These are phyloP conservation scores for Carex littledalei DNA, from an alignment of 176 grass and related monocot species.

Conservation along the genomic window DNA sequence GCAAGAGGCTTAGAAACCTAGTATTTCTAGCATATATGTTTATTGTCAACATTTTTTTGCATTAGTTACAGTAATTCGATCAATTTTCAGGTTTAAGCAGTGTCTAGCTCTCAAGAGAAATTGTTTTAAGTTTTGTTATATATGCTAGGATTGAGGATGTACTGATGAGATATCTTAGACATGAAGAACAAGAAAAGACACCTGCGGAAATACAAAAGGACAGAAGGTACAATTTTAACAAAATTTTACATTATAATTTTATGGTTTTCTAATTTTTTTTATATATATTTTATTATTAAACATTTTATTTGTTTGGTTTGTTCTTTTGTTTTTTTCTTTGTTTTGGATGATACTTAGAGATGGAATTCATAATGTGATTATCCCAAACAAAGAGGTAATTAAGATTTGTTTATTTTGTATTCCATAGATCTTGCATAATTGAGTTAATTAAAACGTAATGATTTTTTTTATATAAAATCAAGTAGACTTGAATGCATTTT, in stretches of 20 bases:
- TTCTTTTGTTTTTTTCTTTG: background rate
- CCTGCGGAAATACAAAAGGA: constrained; percentile 18
- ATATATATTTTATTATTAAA: background rate
- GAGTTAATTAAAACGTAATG: background rate
- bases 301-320: background rate
- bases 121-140: background rate
- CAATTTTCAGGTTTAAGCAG: background rate
- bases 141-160: constrained; percentile 63
- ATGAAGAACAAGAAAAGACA: constrained; percentile 36
- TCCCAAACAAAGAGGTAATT: background rate
- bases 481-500: background rate
- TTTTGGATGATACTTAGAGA: background rate
- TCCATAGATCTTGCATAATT: background rate
- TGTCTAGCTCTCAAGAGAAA: background rate
- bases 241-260: background rate
- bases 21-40: background rate
- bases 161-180: constrained; percentile 36
- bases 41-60: background rate
- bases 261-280: background rate
- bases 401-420: background rate
- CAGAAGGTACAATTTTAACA: background rate
- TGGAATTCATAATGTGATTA: background rate
- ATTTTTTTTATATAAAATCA: background rate
- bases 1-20: no score
- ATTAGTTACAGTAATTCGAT: background rate